Conservation (phyloP, 768 basidiomycete species). For the Tricholoma sp. region DNA sequence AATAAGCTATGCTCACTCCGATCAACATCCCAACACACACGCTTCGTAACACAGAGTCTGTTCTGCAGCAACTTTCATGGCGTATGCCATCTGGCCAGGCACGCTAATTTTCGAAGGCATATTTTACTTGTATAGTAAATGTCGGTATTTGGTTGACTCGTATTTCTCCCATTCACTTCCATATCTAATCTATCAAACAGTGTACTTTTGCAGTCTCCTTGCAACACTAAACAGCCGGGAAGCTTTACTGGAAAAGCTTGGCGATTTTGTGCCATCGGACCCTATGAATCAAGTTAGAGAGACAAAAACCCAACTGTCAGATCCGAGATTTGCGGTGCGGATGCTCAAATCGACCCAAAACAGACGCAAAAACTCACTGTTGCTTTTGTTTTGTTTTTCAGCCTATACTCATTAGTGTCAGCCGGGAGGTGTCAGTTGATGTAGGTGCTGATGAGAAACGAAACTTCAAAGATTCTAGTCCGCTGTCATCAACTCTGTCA, state of each 20-base stretch:
- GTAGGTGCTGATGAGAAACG: too few relatives aligned
- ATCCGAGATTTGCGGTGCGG: too few relatives aligned
- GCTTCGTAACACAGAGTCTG: conserved; percentile 11
- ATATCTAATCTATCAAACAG: neutral
- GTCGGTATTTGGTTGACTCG: conserved; percentile 18
- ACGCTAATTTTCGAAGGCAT: conserved; percentile 38
- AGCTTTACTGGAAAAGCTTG: neutral
- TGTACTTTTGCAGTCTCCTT: conserved; percentile 1
- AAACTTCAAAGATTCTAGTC: too few relatives aligned
- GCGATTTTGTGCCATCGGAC: neutral
- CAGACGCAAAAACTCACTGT: too few relatives aligned
- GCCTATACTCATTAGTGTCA: too few relatives aligned
- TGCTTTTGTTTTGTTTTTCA: too few relatives aligned
- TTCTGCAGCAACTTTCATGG: conserved; percentile 23
- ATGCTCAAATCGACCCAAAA: too few relatives aligned
- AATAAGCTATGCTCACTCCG: neutral
- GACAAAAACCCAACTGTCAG: too few relatives aligned
- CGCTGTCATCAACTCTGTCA: too few relatives aligned
- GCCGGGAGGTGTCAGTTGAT: too few relatives aligned
- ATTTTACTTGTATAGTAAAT: conserved; percentile 38
- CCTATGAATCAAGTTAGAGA: too few relatives aligned
- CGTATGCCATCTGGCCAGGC: conserved; percentile 33
- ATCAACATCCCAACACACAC: neutral
- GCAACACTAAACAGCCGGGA: conserved; percentile 3
- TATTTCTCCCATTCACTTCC: neutral